Percentiles rank a stretch among this genome's conserved stretches.
Evolutionary conservation across 2,329 filamentous ascomycete genomes (phyloP).

Genomic region (Ophiostoma sp.): DNA sequence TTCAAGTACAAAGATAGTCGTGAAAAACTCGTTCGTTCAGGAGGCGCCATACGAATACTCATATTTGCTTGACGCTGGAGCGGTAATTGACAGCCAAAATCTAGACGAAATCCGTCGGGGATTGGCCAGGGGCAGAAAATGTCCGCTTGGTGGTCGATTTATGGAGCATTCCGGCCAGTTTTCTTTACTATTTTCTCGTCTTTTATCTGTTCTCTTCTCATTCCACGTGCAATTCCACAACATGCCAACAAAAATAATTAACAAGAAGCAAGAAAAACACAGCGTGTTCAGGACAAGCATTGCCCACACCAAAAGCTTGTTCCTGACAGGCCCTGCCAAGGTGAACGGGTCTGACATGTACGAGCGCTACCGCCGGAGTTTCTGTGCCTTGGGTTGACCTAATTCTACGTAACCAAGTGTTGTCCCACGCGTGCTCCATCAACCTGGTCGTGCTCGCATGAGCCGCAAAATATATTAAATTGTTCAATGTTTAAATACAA

Average conservation of each 20-base stretch:
- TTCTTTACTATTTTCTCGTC: not conserved
- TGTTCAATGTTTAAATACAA: not conserved
- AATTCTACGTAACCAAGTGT: not conserved
- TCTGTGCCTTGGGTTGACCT: not conserved
- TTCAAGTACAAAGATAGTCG: not conserved
- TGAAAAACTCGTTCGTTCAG: not conserved
- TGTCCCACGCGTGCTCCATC: not conserved
- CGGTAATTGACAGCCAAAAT: not conserved
- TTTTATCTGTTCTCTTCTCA: not conserved
- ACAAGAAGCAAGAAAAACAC: not conserved
- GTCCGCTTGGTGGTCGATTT: not conserved
- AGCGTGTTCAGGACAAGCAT: not conserved
- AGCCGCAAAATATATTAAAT: not conserved
- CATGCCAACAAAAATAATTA: not conserved
- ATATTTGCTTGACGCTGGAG: not conserved
- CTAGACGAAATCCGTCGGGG: not conserved
- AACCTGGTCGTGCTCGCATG: not conserved
- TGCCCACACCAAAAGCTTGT: not conserved
- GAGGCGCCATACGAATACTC: not conserved
- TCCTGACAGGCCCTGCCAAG: not conserved
- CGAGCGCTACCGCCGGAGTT: not conserved
- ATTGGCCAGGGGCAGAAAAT: not conserved
- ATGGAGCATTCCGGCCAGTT: not conserved
- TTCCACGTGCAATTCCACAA: not conserved
- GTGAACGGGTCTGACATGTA: not conserved